phyloP scores from a whole-genome alignment of 2,329 filamentous ascomycete genomes.

The Dothistroma septosporum region DNA sequence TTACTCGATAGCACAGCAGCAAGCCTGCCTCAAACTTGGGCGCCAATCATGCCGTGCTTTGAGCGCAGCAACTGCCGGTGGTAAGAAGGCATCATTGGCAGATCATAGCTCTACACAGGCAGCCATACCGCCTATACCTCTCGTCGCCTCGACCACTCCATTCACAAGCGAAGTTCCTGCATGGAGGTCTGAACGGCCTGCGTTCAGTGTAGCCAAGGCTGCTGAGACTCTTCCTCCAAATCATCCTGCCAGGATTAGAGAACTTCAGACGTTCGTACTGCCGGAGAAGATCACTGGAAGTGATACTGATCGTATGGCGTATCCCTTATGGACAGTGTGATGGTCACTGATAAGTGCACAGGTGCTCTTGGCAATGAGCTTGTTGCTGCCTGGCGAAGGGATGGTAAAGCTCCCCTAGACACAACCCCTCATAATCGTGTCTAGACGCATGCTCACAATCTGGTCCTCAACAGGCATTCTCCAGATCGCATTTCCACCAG shows the following conservation, averaged over 20 bases:
- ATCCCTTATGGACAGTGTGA: neutral
- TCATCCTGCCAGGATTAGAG: slow-evolving; percentile 7
- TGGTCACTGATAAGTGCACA: neutral
- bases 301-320: slow-evolving; percentile 1
- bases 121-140: neutral
- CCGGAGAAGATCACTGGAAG: slow-evolving; percentile 12
- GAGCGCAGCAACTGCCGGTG: neutral
- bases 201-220: slow-evolving; percentile 1
- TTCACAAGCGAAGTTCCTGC: neutral
- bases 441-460: neutral
- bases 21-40: neutral
- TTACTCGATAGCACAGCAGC: neutral
- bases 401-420: slow-evolving; percentile 3
- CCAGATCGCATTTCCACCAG: slow-evolving; percentile 8
- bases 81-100: neutral
- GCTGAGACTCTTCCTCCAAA: slow-evolving; percentile 8
- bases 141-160: neutral
- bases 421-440: neutral
- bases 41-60: neutral
- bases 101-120: neutral
- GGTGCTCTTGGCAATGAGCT: slow-evolving; percentile 7
- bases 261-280: slow-evolving; percentile 10
- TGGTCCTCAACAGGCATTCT: neutral
- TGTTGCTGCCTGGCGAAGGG: slow-evolving; percentile 10
- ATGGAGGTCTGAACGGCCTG: neutral